phyloP scores from a whole-genome alignment of 148 eudicot genomes.

The Beta vulgaris region DNA sequence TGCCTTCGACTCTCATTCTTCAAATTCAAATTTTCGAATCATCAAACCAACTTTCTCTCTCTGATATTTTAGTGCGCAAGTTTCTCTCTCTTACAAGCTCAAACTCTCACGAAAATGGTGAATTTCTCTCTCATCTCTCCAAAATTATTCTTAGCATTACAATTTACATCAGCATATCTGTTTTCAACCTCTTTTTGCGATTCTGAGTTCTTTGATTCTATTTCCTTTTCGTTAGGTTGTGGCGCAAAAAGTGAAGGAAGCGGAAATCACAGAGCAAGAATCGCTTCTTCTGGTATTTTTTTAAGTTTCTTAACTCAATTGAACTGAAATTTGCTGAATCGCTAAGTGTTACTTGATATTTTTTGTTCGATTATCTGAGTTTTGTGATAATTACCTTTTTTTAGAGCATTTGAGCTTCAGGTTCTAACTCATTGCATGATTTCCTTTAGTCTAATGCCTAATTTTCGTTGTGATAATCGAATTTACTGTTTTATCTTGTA shows the following conservation, averaged over 20 bases:
- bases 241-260: conserved; percentile 71
- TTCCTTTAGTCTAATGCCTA: neutral
- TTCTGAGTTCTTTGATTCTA: neutral
- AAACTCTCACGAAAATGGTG: conserved; percentile 10
- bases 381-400: neutral
- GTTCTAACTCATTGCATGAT: neutral
- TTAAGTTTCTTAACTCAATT: neutral
- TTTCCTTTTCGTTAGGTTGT: conserved; percentile 43
- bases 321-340: neutral
- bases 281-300: conserved; percentile 73
- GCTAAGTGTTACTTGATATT: neutral
- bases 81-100: neutral
- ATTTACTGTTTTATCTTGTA: neutral
- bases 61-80: neutral
- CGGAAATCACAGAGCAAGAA: conserved; percentile 88
- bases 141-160: neutral
- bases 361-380: neutral
- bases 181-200: neutral
- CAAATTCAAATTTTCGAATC: conserved; percentile 11
- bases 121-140: neutral
- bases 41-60: neutral
- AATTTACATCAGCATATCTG: neutral
- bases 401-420: neutral
- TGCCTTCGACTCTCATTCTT: neutral
- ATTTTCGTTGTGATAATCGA: neutral